Evolutionary conservation across 345 rosid genomes (phyloP).

Genomic region (Camelina sativa): DNA sequence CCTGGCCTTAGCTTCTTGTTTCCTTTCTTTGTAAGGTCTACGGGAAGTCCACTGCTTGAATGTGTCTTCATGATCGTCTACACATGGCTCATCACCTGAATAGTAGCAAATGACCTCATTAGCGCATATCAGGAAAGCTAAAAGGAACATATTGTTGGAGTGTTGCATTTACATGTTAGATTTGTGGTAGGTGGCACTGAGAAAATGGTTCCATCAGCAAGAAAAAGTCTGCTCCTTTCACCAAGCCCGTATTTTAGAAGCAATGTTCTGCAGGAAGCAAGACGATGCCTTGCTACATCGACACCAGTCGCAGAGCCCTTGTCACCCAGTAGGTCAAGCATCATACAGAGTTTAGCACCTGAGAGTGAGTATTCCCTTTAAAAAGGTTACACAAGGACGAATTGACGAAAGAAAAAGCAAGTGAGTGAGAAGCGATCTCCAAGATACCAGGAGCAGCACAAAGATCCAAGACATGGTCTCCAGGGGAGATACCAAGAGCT

Average conservation of each 20-base stretch:
- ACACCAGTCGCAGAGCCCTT: constrained; percentile 90
- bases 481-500: constrained; percentile 65
- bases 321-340: constrained; percentile 71
- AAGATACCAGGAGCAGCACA: constrained; percentile 86
- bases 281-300: constrained; percentile 84
- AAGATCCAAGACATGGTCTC: constrained; percentile 94
- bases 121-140: not conserved
- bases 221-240: constrained; percentile 74
- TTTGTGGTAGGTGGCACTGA: constrained; percentile 58
- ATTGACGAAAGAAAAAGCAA: not conserved
- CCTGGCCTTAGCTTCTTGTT: constrained; percentile 58
- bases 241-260: constrained; percentile 79
- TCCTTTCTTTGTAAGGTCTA: constrained; percentile 92
- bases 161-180: constrained; percentile 4
- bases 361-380: constrained; percentile 37
- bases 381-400: not conserved
- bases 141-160: constrained; percentile 45
- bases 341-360: constrained; percentile 98
- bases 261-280: constrained; percentile 92
- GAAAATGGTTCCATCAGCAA: constrained; percentile 82
- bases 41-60: constrained; percentile 78
- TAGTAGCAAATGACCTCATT: constrained; percentile 40
- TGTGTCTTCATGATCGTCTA: constrained; percentile 47
- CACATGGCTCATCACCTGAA: constrained; percentile 54
- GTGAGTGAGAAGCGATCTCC: not conserved